Base-by-base conservation (phyloP, 2,329 filamentous ascomycete species). In the Epichloe hybrida region DNA sequence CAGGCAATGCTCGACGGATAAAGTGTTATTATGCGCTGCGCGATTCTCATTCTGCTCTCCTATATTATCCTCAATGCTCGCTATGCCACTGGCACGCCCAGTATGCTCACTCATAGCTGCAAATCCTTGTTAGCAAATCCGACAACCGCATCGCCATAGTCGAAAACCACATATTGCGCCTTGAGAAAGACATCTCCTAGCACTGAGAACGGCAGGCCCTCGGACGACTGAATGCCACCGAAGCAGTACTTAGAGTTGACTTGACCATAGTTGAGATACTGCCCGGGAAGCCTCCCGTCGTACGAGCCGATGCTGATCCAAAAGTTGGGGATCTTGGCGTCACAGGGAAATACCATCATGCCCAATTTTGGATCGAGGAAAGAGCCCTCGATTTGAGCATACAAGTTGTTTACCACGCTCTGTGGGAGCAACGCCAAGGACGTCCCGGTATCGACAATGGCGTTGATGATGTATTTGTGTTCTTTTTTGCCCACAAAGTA, bases 391-490 rank as follows among this genome's bases (percentile, higher is more conserved):
- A 86, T 73, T 54, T 77, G 61, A 38, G 62, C 61, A 69, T 84
- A 87, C 72, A 85, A 86, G 41, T 69, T 72, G 0, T 65, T 57
- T 55, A 79, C 74, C 53, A 83, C 69, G 35, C 61, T 56, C 50
- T 72, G 62, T 27, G 79, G 77, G 17, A 83, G 65, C 55, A 84
- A 72, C 50, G 85, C 65, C 34, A 87, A 77, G 1, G 81, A 82
- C 51, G 83, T 86, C 50, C 83, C 84, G 2, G 83, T 87, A 67
- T 87, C 83, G 59, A 80, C 79, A 62, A 87, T 85, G 57, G 72
- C 75, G 0, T 69, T 68, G 5, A 52, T 43, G 11, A 52, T 46
- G 50, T 56, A 63, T 0, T 43, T 35, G 3, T 51, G 20, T 13
- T 50, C 49, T 0, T 35, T 2, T 3, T 44, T 44, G 37, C 78